These are phyloP conservation scores for Parascedosporium putredinis DNA, from an alignment of 2,329 filamentous ascomycete species.

Conservation along the genomic window DNA sequence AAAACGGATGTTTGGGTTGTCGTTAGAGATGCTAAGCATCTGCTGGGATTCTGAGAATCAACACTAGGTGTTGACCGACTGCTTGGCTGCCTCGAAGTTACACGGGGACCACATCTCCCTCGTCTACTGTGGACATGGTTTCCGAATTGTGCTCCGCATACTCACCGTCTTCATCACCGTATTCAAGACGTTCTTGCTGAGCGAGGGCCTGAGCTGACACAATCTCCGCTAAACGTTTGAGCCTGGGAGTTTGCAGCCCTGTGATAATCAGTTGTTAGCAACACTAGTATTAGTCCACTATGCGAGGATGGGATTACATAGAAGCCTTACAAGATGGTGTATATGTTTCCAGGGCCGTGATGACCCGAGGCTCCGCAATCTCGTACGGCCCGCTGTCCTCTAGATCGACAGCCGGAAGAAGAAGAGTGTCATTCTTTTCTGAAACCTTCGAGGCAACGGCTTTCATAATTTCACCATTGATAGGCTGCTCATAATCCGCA, in stretches of 20 bases:
- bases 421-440: constrained; percentile 93
- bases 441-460: constrained; percentile 93
- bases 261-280: constrained; percentile 17
- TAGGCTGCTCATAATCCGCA: constrained; percentile 97
- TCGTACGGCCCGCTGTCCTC: constrained; percentile 97
- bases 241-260: constrained; percentile 91
- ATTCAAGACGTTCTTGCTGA: constrained; percentile 79
- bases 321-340: constrained; percentile 73
- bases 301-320: constrained; percentile 20
- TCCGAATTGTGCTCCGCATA: constrained; percentile 17
- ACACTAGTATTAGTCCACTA: too few relatives aligned
- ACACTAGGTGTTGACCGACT: background rate
- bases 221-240: constrained; percentile 96
- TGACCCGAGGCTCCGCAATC: constrained; percentile 91
- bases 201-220: constrained; percentile 93
- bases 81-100: background rate
- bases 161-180: constrained; percentile 34
- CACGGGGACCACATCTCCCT: background rate
- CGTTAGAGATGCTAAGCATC: background rate
- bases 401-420: constrained; percentile 94
- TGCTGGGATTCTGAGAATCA: background rate
- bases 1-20: too few relatives aligned
- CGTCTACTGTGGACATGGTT: constrained; percentile 8
- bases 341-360: constrained; percentile 94
- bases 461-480: constrained; percentile 99